phyloP scores from a whole-genome alignment of 176 grass and related monocot species.

The Carex littledalei region DNA sequence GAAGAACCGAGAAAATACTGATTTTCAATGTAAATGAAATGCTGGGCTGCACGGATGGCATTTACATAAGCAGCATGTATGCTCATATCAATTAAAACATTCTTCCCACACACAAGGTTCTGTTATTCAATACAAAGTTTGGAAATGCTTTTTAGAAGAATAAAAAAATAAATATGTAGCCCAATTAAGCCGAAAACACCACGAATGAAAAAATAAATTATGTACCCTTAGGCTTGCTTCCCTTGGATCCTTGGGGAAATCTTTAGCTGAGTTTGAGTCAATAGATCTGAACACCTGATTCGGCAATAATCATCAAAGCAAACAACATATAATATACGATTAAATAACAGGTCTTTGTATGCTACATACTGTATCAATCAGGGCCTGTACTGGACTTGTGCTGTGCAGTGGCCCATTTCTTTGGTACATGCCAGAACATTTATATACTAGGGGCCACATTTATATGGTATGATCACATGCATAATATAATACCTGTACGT shows the following conservation, averaged over 20 bases:
- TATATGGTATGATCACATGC: not conserved
- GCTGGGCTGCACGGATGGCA: conserved; percentile 66
- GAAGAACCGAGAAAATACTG: conserved; percentile 89
- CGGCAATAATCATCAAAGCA: not conserved
- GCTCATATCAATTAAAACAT: conserved; percentile 77
- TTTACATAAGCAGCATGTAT: conserved; percentile 68
- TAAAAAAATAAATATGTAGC: not conserved
- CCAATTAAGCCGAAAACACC: not conserved
- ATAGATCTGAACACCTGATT: conserved; percentile 74
- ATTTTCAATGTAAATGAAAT: conserved; percentile 88
- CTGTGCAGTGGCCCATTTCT: too few relatives aligned
- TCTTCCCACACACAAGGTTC: conserved; percentile 79
- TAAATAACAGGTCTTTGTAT: not conserved
- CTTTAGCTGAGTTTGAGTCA: conserved; percentile 85
- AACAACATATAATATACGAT: not conserved
- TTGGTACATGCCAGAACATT: not conserved
- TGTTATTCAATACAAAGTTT: conserved; percentile 29
- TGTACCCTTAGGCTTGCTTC: conserved; percentile 57
- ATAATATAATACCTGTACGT: conserved; percentile 43
- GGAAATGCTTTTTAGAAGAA: not conserved
- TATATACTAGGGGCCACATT: not conserved
- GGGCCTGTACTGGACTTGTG: too few relatives aligned
- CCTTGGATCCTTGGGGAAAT: conserved; percentile 62
- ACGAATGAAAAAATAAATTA: not conserved
- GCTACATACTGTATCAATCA: too few relatives aligned